A percentile compares a stretch with the other conserved stretches of the same genome.
Conservation (phyloP, 208 protist species). For the Acanthamoeba sp. region DNA sequence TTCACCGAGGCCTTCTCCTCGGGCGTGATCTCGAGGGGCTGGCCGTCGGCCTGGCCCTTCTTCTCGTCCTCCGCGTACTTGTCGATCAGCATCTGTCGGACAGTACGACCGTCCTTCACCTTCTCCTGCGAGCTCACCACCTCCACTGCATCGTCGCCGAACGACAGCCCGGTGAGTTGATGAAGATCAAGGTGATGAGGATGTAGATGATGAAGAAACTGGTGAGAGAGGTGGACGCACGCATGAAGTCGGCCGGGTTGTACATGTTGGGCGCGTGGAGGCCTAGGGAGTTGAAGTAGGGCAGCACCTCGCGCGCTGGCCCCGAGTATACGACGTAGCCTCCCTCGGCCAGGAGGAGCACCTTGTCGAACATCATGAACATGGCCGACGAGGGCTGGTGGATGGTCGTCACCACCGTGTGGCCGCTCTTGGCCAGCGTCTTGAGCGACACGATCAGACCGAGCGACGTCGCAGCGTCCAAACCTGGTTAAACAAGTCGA, state of each 20-base stretch:
- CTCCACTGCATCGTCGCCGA: conserved; percentile 57
- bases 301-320: background rate
- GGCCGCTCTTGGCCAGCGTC: conserved; percentile 88
- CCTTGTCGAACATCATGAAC: conserved; percentile 84
- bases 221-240: background rate
- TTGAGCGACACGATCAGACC: conserved; percentile 91
- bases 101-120: conserved; percentile 59
- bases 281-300: conserved; percentile 66
- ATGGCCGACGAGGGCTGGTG: conserved; percentile 95
- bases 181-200: background rate
- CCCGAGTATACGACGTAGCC: conserved; percentile 67
- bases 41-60: background rate
- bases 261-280: conserved; percentile 55
- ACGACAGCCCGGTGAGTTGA: background rate
- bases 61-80: conserved; percentile 42
- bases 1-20: background rate
- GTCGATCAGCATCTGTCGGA: conserved; percentile 66
- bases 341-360: conserved; percentile 73
- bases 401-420: conserved; percentile 95
- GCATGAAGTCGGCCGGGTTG: conserved; percentile 62
- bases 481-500: background rate
- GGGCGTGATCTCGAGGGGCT: background rate
- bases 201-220: background rate
- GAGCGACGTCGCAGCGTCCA: conserved; percentile 93
- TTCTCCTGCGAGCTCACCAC: conserved; percentile 54